Evolutionary conservation across 495 filamentous ascomycete genomes (phyloP), one percentile per base, ranked within the genome.

Genomic region (Mycothermus thermophilus): DNA sequence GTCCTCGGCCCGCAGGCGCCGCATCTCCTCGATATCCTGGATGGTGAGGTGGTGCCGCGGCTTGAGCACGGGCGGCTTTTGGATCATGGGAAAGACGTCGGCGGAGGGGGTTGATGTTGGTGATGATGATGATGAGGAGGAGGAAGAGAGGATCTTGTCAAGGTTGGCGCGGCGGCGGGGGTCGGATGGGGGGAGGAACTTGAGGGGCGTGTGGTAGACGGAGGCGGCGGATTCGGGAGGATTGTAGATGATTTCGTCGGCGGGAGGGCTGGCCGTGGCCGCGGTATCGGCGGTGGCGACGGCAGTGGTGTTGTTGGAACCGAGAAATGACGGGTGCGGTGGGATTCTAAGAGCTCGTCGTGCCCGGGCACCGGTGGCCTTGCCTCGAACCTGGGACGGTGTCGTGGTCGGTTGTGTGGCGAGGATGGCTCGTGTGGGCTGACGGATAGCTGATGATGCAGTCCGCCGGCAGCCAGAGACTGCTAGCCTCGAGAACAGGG

Each of bases 201-300:
- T 86, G 37, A 73, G 64, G 20, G 90, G 90, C 3, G 90, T 97
- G 54, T 92, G 73, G 55, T 78, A 83, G 22, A 86, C 77, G 13
- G 74, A 81, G 2, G 92, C 72, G 0, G 74, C 70, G 21, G 83
- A 75, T n/a, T 87, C 79, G 5, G 90, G 90, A 27, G 90, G 90
- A 62, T 95, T 96, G 77, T 79, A 87, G 60, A 97, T 76, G 55
- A 96, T 83, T 46, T 83, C 69, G 43, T 77, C 65, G 37, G 59
- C 47, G 4, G 46, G 17, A 26, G 69, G 57, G 27, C 31, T 49
- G 22, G n/a, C 9, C 7, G 2, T 17, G 22, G 1, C 13, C 21
- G 7, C 17, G 8, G 10, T 23, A 23, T n/a, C 49, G 22, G 11
- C 10, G n/a, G 2, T 17, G 22, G 1, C 13, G 28, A 7, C 17